Conservation (phyloP, 176 grass and related monocot species). For the Canna indica region DNA sequence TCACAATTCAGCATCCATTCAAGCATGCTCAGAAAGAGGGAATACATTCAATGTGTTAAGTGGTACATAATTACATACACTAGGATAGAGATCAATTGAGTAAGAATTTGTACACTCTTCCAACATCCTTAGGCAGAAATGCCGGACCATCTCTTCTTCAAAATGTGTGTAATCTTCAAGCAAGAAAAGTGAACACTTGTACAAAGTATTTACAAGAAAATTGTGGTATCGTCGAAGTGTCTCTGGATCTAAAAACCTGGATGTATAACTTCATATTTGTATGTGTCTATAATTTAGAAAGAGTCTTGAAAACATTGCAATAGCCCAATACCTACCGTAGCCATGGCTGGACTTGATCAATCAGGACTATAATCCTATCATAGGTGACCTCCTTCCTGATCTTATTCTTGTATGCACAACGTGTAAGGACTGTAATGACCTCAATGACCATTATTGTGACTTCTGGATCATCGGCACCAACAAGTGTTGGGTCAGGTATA, state of each 20-base stretch:
- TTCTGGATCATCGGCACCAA: constrained; percentile 40
- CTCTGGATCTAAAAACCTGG: constrained; percentile 44
- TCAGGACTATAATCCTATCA: constrained; percentile 35
- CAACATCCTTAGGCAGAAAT: constrained; percentile 34
- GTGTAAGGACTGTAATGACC: constrained; percentile 40
- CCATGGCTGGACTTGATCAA: constrained; percentile 58
- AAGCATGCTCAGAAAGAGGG: not conserved
- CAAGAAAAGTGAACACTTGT: constrained; percentile 50
- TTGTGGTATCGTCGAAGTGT: constrained; percentile 29
- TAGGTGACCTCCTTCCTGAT: constrained; percentile 35
- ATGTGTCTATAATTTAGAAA: not conserved
- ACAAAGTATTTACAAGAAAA: constrained; percentile 43
- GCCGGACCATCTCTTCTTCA: constrained; percentile 20
- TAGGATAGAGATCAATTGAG: constrained; percentile 34
- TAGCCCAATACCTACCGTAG: constrained; percentile 30
- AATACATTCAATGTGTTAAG: not conserved
- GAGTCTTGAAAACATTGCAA: not conserved
- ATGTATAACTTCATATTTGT: not conserved
- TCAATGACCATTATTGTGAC: constrained; percentile 41
- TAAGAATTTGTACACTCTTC: constrained; percentile 24
- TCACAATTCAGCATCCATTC: constrained; percentile 6
- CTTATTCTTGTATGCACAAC: constrained; percentile 50
- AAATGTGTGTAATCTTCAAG: constrained; percentile 28
- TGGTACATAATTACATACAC: constrained; percentile 31
- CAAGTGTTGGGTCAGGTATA: constrained; percentile 33